phyloP scores from a whole-genome alignment of 805 yeast genomes.

The Teunomyces panamensis region DNA sequence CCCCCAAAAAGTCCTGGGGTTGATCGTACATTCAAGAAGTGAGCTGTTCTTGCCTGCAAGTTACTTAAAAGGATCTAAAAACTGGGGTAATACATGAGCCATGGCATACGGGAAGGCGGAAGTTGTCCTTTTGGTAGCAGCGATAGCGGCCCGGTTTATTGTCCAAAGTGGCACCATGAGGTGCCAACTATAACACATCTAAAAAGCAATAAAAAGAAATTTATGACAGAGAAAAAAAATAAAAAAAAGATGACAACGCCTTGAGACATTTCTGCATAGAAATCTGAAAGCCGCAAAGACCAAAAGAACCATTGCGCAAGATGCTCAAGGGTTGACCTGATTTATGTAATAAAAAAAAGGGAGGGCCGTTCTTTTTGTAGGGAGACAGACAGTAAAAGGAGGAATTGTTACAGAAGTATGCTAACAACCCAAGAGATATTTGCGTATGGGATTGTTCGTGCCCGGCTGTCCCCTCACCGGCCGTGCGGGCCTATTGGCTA shows the following conservation, averaged over 20 bases:
- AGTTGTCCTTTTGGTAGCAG: background rate
- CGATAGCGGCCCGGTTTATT: background rate
- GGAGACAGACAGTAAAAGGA: too few relatives aligned
- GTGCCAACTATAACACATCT: background rate
- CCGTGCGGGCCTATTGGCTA: background rate
- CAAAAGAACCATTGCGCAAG: background rate
- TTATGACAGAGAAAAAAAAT: background rate
- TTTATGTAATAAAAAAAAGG: too few relatives aligned
- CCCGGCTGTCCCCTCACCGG: too few relatives aligned
- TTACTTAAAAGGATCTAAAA: background rate
- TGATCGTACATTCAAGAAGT: too few relatives aligned
- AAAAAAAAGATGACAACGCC: background rate
- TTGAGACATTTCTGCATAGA: background rate
- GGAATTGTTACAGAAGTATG: too few relatives aligned
- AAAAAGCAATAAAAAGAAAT: too few relatives aligned
- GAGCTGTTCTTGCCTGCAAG: background rate
- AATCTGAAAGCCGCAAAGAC: background rate
- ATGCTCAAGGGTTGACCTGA: background rate
- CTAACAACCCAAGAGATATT: too few relatives aligned
- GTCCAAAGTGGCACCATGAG: background rate
- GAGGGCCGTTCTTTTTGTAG: too few relatives aligned
- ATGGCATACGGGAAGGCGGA: background rate
- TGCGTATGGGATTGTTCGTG: too few relatives aligned
- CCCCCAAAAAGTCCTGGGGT: too few relatives aligned
- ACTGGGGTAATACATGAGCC: background rate